These are phyloP conservation scores for Diversispora epigaea DNA, from an alignment of 192 early-diverging fungal genomes.

Conservation along the genomic window DNA sequence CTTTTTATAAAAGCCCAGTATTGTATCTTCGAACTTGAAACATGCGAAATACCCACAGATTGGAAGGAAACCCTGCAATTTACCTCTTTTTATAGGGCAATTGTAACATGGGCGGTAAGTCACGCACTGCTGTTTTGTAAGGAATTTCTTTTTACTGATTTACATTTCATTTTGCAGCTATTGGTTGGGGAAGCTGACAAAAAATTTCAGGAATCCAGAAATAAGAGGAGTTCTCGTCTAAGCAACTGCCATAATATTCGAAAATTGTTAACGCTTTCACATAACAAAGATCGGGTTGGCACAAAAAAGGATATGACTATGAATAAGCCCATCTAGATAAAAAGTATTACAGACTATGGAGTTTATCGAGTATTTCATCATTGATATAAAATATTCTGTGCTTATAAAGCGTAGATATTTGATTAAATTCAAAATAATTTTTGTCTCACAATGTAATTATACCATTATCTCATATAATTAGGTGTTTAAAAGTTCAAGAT, in stretches of 20 bases:
- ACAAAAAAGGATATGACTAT: neutral
- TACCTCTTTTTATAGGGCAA: constrained; percentile 23
- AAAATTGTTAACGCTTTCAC: neutral
- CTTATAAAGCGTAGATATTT: too few species aligned
- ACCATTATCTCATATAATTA: too few species aligned
- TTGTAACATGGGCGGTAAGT: constrained; percentile 30
- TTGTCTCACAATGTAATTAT: too few species aligned
- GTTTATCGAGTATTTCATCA: too few species aligned
- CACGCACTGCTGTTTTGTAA: neutral
- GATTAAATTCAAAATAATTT: too few species aligned
- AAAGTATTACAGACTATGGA: too few species aligned
- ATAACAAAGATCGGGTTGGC: neutral
- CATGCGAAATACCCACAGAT: constrained; percentile 21
- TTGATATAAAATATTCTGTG: too few species aligned
- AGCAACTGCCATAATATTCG: constrained; percentile 3
- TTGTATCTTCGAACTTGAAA: constrained; percentile 27
- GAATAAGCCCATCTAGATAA: neutral
- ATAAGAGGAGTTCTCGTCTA: too few species aligned
- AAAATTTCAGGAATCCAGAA: constrained; percentile 11
- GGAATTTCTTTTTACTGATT: constrained; percentile 30
- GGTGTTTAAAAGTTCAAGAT: too few species aligned
- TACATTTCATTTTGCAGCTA: constrained; percentile 17
- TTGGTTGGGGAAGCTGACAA: constrained; percentile 13
- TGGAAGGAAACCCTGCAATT: neutral
- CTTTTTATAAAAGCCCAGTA: constrained; percentile 17